phyloP scores from a whole-genome alignment of 2,329 filamentous ascomycete genomes.

The Cladobotryum mycophilum region DNA sequence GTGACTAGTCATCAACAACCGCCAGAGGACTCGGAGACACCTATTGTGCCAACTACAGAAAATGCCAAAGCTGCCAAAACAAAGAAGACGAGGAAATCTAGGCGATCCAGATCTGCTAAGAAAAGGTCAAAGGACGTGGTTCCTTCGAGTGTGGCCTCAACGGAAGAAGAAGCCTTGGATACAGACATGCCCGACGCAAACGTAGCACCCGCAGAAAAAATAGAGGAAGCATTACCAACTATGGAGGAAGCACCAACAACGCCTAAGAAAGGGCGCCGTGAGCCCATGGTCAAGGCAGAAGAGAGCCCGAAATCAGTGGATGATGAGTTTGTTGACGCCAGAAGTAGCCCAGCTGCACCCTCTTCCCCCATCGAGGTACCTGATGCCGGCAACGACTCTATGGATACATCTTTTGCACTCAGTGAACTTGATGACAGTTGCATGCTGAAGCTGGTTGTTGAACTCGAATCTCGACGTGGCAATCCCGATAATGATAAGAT shows the following conservation, averaged over 20 bases:
- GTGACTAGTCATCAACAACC: conserved; percentile 24
- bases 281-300: conserved; percentile 13
- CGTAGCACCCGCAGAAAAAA: not conserved
- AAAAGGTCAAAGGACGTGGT: conserved; percentile 18
- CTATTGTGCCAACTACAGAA: conserved; percentile 11
- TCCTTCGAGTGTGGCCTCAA: conserved; percentile 22
- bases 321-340: conserved; percentile 46
- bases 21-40: conserved; percentile 12
- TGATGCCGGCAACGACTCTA: not conserved
- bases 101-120: not conserved
- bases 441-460: conserved; percentile 42
- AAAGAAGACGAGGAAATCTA: not conserved
- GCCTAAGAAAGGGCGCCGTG: conserved; percentile 14
- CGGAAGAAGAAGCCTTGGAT: conserved; percentile 1
- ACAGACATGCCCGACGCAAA: conserved; percentile 8
- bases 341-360: conserved; percentile 34
- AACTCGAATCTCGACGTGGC: conserved; percentile 39
- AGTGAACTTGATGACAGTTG: conserved; percentile 42
- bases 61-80: conserved; percentile 14
- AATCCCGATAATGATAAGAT: not conserved
- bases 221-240: not conserved
- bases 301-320: conserved; percentile 38
- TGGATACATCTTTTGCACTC: conserved; percentile 32
- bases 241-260: conserved; percentile 10
- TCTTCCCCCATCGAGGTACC: not conserved